Base-by-base conservation (phyloP, 2,329 filamentous ascomycete species). In the Talaromyces islandicus region DNA sequence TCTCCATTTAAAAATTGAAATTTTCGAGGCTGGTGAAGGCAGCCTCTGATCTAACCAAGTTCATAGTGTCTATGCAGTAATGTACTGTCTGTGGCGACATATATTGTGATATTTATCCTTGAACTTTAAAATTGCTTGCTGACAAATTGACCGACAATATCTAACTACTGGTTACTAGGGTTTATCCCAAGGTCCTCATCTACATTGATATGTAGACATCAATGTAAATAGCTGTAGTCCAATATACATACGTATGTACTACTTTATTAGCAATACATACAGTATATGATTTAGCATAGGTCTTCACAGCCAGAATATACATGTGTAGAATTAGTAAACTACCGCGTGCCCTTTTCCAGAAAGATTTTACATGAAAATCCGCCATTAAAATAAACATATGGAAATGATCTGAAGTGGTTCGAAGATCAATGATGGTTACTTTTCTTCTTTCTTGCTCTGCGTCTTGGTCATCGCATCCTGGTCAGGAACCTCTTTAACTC, bases 401-500 rank as follows among this genome's bases (percentile, higher is more conserved):
- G 7, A 46, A 46, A 11, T 19, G 5, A 46, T 21, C 7, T 19
- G 21, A 7, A 19, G 14, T 46, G 41, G 19, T 5, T 35, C 32
- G 19, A 12, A 19, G 43, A 24, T 24, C 9, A 46, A 46, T 4
- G 4, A 24, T 19, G 38, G 9, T 46, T 24, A 46, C 43, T 46
- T 46, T 12, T 46, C 43, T 24, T 46, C 43, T 9, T 46, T 46
- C 43, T 46, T 52, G 27, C 48, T 52, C 24, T 24, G n/a, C 7
- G 55, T 50, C 50, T 54, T 57, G 4, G 38, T 56, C 5, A 57
- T 21, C 6, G 38, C 41, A 46, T 48, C 30, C 50, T 56, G 29
- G 11, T 54, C 43, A 24, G 54, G 54, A 4, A 60, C 50, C 53
- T 61, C 60, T 43, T 61, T 61, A 1, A 61, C 56, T 21, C 60